These are phyloP conservation scores for Pseudomonodictys pantanalensis DNA, from an alignment of 495 filamentous ascomycete genomes.

Conservation along the genomic window DNA sequence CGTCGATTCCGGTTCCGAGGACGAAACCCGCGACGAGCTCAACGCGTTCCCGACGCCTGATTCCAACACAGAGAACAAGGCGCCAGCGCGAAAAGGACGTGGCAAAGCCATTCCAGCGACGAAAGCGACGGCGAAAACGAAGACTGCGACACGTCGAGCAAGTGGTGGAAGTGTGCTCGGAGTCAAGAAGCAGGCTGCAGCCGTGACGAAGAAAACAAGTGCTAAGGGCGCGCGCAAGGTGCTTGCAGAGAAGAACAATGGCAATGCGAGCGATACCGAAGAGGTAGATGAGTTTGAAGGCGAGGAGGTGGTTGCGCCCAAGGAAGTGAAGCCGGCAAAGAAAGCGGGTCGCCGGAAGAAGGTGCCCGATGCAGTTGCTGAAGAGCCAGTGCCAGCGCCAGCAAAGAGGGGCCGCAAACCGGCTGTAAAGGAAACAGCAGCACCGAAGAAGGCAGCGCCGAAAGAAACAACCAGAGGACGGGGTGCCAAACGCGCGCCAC, in stretches of 20 bases:
- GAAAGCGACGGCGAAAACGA: constrained; percentile 23
- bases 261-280: constrained; percentile 52
- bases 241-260: constrained; percentile 52
- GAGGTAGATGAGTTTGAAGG: constrained; percentile 50
- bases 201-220: constrained; percentile 34
- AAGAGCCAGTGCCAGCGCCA: constrained; percentile 31
- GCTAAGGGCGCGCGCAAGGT: constrained; percentile 44
- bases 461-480: constrained; percentile 12
- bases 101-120: constrained; percentile 17
- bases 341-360: too few relatives aligned
- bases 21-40: constrained; percentile 44
- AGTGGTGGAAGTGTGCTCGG: constrained; percentile 26
- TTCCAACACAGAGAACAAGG: constrained; percentile 36
- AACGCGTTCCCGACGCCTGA: constrained; percentile 42
- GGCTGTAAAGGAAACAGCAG: constrained; percentile 11
- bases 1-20: constrained; percentile 67
- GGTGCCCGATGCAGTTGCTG: constrained; percentile 25
- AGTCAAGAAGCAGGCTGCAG: constrained; percentile 27
- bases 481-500: constrained; percentile 9
- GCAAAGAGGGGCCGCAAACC: constrained; percentile 29
- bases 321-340: too few relatives aligned
- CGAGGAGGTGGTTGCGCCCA: constrained; percentile 30
- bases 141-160: constrained; percentile 31
- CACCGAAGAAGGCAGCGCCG: constrained; percentile 17
- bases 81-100: constrained; percentile 28